Evolutionary conservation across 2,329 filamentous ascomycete species (phyloP).

Genomic region (Fonsecaea pedrosoi): DNA sequence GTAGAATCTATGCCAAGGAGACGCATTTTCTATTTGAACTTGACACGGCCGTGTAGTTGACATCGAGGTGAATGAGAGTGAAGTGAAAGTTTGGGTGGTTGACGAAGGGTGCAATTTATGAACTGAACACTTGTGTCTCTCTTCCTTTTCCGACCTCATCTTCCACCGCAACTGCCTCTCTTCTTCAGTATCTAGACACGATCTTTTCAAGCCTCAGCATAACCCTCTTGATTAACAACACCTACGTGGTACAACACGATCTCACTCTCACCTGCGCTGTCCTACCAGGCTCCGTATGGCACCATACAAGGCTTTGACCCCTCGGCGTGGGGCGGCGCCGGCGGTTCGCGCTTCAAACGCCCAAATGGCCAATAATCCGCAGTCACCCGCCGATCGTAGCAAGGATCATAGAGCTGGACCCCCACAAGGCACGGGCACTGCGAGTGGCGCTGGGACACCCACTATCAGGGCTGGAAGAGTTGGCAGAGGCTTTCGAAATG

Average conservation of each 20-base stretch:
- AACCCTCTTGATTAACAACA: background rate
- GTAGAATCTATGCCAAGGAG: constrained; percentile 21
- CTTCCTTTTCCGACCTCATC: background rate
- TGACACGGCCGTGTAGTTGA: background rate
- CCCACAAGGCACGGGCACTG: constrained; percentile 3
- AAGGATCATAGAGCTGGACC: constrained; percentile 2
- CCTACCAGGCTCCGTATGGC: background rate
- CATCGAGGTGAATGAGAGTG: constrained; percentile 14
- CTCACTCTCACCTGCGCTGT: background rate
- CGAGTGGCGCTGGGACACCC: constrained; percentile 4
- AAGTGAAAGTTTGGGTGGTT: constrained; percentile 18
- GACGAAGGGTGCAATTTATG: background rate
- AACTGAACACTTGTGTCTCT: background rate
- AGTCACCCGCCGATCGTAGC: background rate
- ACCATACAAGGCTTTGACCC: constrained; percentile 5
- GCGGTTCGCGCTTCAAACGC: constrained; percentile 1
- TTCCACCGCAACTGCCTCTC: background rate
- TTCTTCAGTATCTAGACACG: background rate
- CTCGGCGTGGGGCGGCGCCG: constrained; percentile 7
- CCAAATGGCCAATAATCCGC: constrained; percentile 10
- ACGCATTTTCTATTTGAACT: background rate
- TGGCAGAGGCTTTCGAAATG: constrained; percentile 11
- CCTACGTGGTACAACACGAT: background rate
- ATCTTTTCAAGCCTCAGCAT: background rate
- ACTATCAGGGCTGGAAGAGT: constrained; percentile 3